Percentiles rank a stretch among this genome's conserved stretches.
Conservation (phyloP, 164 flowering plant genomes). For the Chimonanthus salicifolius region DNA sequence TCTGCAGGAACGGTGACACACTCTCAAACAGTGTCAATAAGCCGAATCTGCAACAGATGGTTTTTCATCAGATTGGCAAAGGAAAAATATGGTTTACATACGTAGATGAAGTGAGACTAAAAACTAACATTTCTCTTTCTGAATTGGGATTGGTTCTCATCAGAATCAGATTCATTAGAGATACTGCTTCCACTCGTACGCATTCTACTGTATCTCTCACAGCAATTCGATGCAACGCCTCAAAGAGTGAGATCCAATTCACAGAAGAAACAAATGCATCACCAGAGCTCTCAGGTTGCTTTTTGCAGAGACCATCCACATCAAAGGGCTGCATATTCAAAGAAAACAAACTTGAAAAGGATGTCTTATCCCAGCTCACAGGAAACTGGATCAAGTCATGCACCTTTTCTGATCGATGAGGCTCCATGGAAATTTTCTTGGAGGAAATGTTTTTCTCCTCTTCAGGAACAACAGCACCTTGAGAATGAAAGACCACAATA, state of each 20-base stretch:
- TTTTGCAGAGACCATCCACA: constrained; percentile 16
- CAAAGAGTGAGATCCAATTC: constrained; percentile 56
- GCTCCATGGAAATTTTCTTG: constrained; percentile 1
- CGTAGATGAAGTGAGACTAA: neutral
- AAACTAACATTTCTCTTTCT: constrained; percentile 67
- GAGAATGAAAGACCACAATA: constrained; percentile 23
- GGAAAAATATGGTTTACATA: neutral
- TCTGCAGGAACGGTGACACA: constrained; percentile 47
- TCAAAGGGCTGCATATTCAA: constrained; percentile 13
- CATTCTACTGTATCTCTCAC: constrained; percentile 30
- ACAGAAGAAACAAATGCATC: constrained; percentile 13
- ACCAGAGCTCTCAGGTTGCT: constrained; percentile 4
- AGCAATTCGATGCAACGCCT: constrained; percentile 45
- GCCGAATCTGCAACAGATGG: constrained; percentile 60
- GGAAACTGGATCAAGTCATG: constrained; percentile 11
- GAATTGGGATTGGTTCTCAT: constrained; percentile 48
- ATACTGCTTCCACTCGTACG: constrained; percentile 58
- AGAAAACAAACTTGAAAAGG: constrained; percentile 12
- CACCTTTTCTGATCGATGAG: constrained; percentile 6
- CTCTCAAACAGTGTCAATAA: constrained; percentile 34
- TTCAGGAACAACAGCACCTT: neutral
- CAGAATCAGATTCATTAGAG: constrained; percentile 71
- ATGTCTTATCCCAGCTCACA: constrained; percentile 11
- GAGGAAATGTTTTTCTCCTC: constrained; percentile 11
- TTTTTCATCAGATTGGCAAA: constrained; percentile 5